Base-by-base conservation (phyloP, 2,329 filamentous ascomycete species). In the Stagonosporopsis cucurbitacearum region DNA sequence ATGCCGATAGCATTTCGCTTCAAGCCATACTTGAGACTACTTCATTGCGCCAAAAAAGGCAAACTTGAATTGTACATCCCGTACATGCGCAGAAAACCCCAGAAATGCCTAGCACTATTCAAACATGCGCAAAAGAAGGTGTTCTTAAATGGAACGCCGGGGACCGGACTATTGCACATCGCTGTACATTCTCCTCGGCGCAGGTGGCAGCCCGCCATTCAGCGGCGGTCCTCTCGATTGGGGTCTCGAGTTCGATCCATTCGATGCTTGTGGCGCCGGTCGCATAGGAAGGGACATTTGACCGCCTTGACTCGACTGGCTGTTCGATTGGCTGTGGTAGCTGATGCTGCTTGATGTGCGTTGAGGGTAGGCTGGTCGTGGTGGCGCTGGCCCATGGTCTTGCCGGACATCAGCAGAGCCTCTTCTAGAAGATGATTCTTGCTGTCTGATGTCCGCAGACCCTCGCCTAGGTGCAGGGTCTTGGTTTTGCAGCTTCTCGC, bases 211-310 rank as follows among this genome's bases (percentile, higher is more conserved):
- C 6, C 63, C 66, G 15, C 69, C 69, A 35, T 65, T 69, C 7
- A 64, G 64, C 8, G 66, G 56, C 6, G 58, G 63, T 1, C 66
- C 65, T 55, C 65, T 64, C 35, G 60, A 64, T 2, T 59, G 58
- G 8, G 67, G 65, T 52, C 67, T 66, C 25, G 66, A 62, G 23
- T 66, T 65, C 9, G 72, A 59, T 1, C 68, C 67, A 17, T 68
- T 64, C 15, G 57, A 64, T 19, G 73, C 67, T 13, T 65, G 65
- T 4, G 77, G 77, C 23, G 78, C 78, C 37, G 79, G 78, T 53
- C 79, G 70, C 39, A 81, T 80, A 11, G 79, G 79, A 7, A 81
- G 67, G 35, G 75, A 76, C 75, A 80, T 77, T 33, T 70, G 67
- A 17, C 46, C 53, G 20, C 42, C 25, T 20, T 47, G 47, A 39